Evolutionary conservation across 2,329 filamentous ascomycete genomes (phyloP), one percentile per base, ranked within the genome.

Genomic region (Corinectria fuckeliana): DNA sequence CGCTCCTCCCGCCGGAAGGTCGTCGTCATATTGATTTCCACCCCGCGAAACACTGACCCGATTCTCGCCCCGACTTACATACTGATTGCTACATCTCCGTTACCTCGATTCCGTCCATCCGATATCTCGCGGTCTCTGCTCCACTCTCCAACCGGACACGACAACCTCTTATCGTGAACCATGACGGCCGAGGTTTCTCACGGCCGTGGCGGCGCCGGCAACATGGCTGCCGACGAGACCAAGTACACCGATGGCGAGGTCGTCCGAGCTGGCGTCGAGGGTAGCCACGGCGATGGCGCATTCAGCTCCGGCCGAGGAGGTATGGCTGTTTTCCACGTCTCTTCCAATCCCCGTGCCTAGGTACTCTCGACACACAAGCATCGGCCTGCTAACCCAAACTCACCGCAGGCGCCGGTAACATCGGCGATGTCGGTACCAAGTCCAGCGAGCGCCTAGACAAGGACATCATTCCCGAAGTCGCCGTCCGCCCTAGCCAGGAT

Each of bases 181-280:
- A 78, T 77, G 75, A 51, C 74, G 1, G 51, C 76, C 51, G 83
- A 86, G 71, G 81, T 86, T 51, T 87, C 85, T 14, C 85, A 87
- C 76, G 85, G 85, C 66, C 83, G 85, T 63, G 85, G 85, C 60
- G 85, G 85, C 66, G 84, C 83, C 18, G 86, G 86, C 69, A 88
- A 88, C 74, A 86, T 88, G 74, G 81, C 79, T 63, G 72, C 76
- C 30, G 86, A 88, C 71, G 73, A 81, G 61, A 88, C 85, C 34
- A 69, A 80, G 65, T 89, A 89, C 70, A 80, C 81, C 62, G 87
- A 89, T 64, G 87, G 86, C 67, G 84, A 85, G 63, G 84, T 89
- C 52, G 84, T 85, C 56, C 84, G 86, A 47, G 70, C 79, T 41
- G 85, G 84, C 49, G 71, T 76, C 3, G 78, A 79, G 70, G 84